Conservation (phyloP, 1,284 basidiomycete genomes). For the Somion occarium region DNA sequence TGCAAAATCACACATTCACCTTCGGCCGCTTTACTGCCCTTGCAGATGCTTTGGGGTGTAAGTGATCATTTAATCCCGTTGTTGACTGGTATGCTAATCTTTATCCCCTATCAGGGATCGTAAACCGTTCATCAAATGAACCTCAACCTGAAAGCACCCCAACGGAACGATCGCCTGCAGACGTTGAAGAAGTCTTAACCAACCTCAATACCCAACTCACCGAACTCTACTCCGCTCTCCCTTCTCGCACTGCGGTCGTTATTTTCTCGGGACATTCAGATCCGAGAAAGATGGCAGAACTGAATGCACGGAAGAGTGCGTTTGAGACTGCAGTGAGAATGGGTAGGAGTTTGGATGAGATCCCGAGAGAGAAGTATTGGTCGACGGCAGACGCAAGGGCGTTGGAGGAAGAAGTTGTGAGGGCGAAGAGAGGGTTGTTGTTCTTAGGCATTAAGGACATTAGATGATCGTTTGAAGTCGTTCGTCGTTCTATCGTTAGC, state of each 20-base stretch:
- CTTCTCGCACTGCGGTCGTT: constrained; percentile 74
- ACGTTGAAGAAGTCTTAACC: too few species aligned
- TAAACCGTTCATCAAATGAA: constrained; percentile 42
- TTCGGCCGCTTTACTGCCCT: constrained; percentile 81
- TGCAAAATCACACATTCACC: constrained; percentile 70
- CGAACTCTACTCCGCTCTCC: constrained; percentile 63
- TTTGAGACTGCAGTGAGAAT: constrained; percentile 71
- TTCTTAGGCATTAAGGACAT: constrained; percentile 71
- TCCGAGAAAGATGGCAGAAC: constrained; percentile 69
- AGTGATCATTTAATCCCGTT: constrained; percentile 27
- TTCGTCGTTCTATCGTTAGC: neutral
- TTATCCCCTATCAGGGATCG: constrained; percentile 48
- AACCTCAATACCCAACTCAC: constrained; percentile 59
- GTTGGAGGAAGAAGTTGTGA: constrained; percentile 74
- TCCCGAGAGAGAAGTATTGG: constrained; percentile 55
- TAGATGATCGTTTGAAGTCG: neutral
- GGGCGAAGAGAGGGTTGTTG: constrained; percentile 74
- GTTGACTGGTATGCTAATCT: neutral
- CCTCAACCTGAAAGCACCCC: constrained; percentile 16
- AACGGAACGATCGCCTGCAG: constrained; percentile 26
- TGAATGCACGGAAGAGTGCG: constrained; percentile 62
- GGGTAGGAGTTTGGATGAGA: constrained; percentile 45
- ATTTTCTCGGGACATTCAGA: constrained; percentile 86
- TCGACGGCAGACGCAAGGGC: constrained; percentile 69
- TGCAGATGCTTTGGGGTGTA: constrained; percentile 75